Evolutionary conservation across 2,329 filamentous ascomycete species (phyloP).

Genomic region (Zasmidium cellare): DNA sequence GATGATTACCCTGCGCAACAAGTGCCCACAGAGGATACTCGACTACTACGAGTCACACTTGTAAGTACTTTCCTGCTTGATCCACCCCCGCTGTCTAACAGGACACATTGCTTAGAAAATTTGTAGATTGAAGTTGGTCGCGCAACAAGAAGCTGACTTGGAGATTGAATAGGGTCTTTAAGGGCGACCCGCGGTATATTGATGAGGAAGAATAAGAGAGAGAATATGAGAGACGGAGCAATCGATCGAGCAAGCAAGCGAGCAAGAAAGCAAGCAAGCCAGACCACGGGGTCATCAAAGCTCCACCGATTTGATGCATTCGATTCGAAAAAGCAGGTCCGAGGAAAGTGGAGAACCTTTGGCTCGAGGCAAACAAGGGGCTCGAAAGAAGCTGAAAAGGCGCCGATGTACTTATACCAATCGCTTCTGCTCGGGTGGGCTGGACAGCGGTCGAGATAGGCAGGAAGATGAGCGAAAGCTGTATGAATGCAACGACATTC

Average conservation of each 20-base stretch:
- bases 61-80: slow-evolving; percentile 31
- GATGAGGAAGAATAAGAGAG: background rate
- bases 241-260: background rate
- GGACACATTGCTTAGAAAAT: slow-evolving; percentile 26
- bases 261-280: background rate
- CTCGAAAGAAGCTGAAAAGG: background rate
- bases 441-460: background rate
- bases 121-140: slow-evolving; percentile 24
- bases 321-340: background rate
- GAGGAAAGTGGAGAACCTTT: background rate
- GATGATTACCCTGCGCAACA: slow-evolving; percentile 66
- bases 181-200: slow-evolving; percentile 9
- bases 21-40: slow-evolving; percentile 69
- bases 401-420: background rate
- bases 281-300: background rate
- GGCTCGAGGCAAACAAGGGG: background rate
- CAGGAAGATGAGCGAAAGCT: background rate
- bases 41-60: slow-evolving; percentile 41
- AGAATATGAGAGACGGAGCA: too few species aligned
- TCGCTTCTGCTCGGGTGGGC: background rate
- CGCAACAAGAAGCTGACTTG: slow-evolving; percentile 10
- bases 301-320: background rate
- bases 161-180: slow-evolving; percentile 12
- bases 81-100: slow-evolving; percentile 7
- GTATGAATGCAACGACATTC: too few species aligned